phyloP scores from a whole-genome alignment of 2,329 filamentous ascomycete genomes.

The Aspergillus felis region DNA sequence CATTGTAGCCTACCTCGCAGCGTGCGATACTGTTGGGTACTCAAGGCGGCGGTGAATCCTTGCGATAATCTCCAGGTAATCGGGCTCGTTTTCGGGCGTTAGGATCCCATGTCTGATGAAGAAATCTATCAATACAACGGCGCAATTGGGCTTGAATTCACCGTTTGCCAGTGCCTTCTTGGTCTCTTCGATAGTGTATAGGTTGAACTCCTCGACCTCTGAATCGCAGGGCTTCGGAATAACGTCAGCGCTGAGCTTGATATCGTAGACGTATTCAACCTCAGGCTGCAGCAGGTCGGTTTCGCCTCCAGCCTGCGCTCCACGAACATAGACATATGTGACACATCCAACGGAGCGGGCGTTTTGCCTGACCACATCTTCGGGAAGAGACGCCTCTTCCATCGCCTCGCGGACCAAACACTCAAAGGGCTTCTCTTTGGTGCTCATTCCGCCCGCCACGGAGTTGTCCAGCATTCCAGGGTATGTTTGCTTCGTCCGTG shows the following conservation, averaged over 20 bases:
- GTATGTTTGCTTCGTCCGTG: constrained; percentile 78
- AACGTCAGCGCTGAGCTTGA: constrained; percentile 67
- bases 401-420: constrained; percentile 79
- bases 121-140: constrained; percentile 80
- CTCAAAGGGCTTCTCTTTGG: constrained; percentile 74
- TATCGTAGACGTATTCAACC: constrained; percentile 85
- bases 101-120: constrained; percentile 80
- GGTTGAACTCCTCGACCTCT: constrained; percentile 80
- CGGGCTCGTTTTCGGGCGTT: constrained; percentile 71
- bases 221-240: constrained; percentile 75
- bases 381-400: constrained; percentile 82
- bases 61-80: constrained; percentile 70
- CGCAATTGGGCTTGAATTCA: constrained; percentile 91
- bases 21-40: constrained; percentile 63
- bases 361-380: constrained; percentile 59
- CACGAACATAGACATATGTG: constrained; percentile 80
- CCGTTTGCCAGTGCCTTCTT: constrained; percentile 64
- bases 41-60: constrained; percentile 75
- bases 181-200: constrained; percentile 74
- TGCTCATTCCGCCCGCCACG: constrained; percentile 80
- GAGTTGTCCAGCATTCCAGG: constrained; percentile 92
- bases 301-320: constrained; percentile 73
- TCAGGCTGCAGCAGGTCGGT: constrained; percentile 82
- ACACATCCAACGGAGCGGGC: constrained; percentile 64
- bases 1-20: constrained; percentile 8